Evolutionary conservation across 1,139 yeast species (phyloP), one percentile per base, ranked within the genome.

Genomic region (Geotrichum fermentans): DNA sequence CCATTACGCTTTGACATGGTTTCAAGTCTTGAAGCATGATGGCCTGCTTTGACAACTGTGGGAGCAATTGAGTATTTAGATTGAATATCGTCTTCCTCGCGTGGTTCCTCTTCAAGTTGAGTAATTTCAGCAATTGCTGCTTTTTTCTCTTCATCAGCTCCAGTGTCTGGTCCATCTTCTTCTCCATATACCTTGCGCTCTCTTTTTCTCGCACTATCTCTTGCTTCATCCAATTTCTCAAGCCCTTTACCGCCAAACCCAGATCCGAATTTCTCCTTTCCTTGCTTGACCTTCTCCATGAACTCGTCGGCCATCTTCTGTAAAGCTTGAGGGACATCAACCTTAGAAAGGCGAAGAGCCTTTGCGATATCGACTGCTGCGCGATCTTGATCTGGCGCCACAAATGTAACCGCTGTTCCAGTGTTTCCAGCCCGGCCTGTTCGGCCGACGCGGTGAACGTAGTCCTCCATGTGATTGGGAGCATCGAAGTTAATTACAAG

Each of bases 211-310:
- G 74, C 75, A 36, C 72, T 74, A 29, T 82, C 82, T 47, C 97
- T 72, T 10, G 77, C 73, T 47, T 78, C 79, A 54, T 87, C 95
- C 43, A 92, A 70, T 55, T 83, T 83, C 43, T 84, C 95, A 50
- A 92, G 73, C 1, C 98, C 98, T 60, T 85, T 83, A 20, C 98
- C 98, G 1, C 96, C 95, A 70, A 89, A 92, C 0, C 98, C 98
- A 51, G 78, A 77, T 18, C 77, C 73, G 32, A 77, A 73, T 60
- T 80, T 81, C 55, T 77, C 89, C 53, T 81, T 79, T 0, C 96
- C 97, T 1, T 72, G 63, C 55, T 82, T 80, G 52, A 89, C 75
- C 52, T 82, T 87, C 11, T 67, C 73, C 51, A 78, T 68, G 61
- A 87, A 90, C 37, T 65, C 61, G 3, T 72, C 69, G 1, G 87